These are phyloP conservation scores for Astragalus glycyphyllos DNA, from an alignment of 306 rosid species.

Conservation along the genomic window DNA sequence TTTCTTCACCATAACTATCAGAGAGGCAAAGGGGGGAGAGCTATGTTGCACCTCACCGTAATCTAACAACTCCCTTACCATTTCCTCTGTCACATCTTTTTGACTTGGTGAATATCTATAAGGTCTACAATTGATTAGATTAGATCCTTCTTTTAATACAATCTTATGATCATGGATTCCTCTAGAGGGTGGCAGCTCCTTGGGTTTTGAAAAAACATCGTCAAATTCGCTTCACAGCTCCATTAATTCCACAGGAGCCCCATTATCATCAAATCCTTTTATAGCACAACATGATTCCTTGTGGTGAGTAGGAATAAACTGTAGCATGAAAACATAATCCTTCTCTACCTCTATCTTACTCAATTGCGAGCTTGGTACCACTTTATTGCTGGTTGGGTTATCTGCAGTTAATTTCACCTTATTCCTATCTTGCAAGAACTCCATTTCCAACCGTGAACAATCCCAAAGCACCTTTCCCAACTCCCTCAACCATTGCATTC, in stretches of 20 bases:
- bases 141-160: not conserved
- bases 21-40: no score
- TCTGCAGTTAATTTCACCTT: not conserved
- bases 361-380: no score
- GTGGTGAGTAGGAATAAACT: no score
- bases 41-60: no score
- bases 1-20: no score
- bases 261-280: no score
- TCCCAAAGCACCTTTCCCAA: no score
- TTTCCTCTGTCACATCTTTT: not conserved
- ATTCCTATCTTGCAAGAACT: not conserved
- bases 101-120: not conserved
- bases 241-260: no score
- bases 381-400: not conserved
- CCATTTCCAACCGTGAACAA: not conserved
- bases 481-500: not conserved
- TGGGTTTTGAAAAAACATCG: not conserved
- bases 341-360: no score
- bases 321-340: no score
- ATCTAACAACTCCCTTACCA: not conserved
- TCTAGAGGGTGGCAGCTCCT: not conserved
- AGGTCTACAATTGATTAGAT: not conserved
- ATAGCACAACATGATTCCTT: no score
- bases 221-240: no score
- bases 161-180: not conserved